phyloP scores from a whole-genome alignment of 192 early-diverging fungal genomes.

The Coemansia aciculifera region DNA sequence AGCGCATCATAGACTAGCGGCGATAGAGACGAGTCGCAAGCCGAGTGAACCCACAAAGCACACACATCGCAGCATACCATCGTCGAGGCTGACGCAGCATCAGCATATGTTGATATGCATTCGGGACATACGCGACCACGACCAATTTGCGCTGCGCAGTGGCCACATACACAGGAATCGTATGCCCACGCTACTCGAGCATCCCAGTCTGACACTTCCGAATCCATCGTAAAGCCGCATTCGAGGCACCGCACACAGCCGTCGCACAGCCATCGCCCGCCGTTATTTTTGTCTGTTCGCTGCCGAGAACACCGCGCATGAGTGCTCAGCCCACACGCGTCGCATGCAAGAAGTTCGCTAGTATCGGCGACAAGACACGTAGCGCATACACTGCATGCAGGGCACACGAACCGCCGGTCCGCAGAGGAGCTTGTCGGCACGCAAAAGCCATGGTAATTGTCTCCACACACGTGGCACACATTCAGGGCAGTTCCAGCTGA shows the following conservation, averaged over 20 bases:
- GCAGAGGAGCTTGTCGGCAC: slow-evolving; percentile 1
- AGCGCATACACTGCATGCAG: slow-evolving; percentile 38
- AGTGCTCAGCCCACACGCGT: slow-evolving; percentile 24
- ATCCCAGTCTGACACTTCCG: background rate
- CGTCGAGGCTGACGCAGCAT: slow-evolving; percentile 54
- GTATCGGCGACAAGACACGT: slow-evolving; percentile 17
- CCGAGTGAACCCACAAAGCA: slow-evolving; percentile 60
- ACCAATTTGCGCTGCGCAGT: slow-evolving; percentile 54
- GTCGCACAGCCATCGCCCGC: slow-evolving; percentile 49
- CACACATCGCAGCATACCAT: slow-evolving; percentile 69
- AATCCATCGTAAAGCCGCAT: slow-evolving; percentile 35
- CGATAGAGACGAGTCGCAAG: slow-evolving; percentile 56
- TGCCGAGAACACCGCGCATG: slow-evolving; percentile 44
- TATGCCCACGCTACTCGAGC: slow-evolving; percentile 45
- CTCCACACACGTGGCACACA: slow-evolving; percentile 53
- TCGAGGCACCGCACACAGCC: slow-evolving; percentile 41
- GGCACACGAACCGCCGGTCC: slow-evolving; percentile 25
- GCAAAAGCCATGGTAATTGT: slow-evolving; percentile 56
- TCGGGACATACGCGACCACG: slow-evolving; percentile 60
- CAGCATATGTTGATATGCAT: slow-evolving; percentile 57
- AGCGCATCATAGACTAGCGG: slow-evolving; percentile 60
- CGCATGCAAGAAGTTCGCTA: slow-evolving; percentile 34
- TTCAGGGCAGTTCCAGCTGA: slow-evolving; percentile 24
- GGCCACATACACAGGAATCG: slow-evolving; percentile 56
- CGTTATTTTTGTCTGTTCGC: slow-evolving; percentile 5